phyloP scores from a whole-genome alignment of 2,329 filamentous ascomycete genomes.

The Lecanoromycetidae sp. region DNA sequence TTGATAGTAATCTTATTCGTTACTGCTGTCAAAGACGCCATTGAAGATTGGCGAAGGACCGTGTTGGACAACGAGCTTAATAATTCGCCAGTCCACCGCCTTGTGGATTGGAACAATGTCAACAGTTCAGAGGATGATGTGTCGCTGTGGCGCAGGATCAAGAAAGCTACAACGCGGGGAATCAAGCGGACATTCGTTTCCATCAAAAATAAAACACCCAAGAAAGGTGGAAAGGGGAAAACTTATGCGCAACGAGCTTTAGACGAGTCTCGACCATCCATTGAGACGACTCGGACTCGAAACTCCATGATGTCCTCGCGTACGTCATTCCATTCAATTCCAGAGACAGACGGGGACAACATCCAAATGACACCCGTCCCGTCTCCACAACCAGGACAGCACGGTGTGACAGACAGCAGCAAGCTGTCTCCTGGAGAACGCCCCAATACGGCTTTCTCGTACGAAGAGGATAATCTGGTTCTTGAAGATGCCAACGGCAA shows the following conservation, averaged over 20 bases:
- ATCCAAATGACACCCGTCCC: slow-evolving; percentile 95
- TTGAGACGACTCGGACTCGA: slow-evolving; percentile 27
- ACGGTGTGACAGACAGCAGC: slow-evolving; percentile 25
- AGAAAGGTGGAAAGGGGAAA: slow-evolving; percentile 39
- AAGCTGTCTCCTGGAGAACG: slow-evolving; percentile 24
- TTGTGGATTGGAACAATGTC: slow-evolving; percentile 82
- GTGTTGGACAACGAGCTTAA: slow-evolving; percentile 87
- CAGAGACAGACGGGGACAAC: slow-evolving; percentile 42
- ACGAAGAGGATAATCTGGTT: slow-evolving; percentile 18
- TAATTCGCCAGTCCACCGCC: slow-evolving; percentile 84
- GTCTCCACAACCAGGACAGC: slow-evolving; percentile 55
- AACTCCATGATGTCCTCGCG: slow-evolving; percentile 44
- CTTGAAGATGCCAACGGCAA: slow-evolving; percentile 16
- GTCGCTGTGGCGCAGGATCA: slow-evolving; percentile 73
- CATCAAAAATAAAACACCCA: slow-evolving; percentile 34
- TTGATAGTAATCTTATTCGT: slow-evolving; percentile 83
- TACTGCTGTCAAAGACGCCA: slow-evolving; percentile 84
- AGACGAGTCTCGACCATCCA: slow-evolving; percentile 15
- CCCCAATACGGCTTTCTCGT: slow-evolving; percentile 23
- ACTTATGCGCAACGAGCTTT: slow-evolving; percentile 37
- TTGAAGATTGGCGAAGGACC: slow-evolving; percentile 90
- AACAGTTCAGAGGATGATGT: slow-evolving; percentile 83
- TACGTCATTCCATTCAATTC: slow-evolving; percentile 41
- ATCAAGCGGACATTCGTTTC: slow-evolving; percentile 43
- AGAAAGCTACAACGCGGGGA: slow-evolving; percentile 67